These are phyloP conservation scores for Karstenula rhodostoma DNA, from an alignment of 2,329 filamentous ascomycete genomes.

Conservation along the genomic window DNA sequence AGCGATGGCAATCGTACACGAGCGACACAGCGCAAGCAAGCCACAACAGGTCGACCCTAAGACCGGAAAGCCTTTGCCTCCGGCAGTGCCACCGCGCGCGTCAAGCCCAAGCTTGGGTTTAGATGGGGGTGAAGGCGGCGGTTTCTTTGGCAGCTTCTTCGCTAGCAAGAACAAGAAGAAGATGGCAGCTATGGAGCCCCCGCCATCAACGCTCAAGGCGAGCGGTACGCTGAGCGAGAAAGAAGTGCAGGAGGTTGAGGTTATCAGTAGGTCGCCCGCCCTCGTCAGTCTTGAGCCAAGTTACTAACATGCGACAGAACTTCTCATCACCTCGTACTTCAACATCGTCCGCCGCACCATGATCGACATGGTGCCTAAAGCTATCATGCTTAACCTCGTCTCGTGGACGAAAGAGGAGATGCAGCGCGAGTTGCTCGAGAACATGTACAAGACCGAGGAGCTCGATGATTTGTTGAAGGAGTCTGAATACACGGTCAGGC, in stretches of 20 bases:
- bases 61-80: constrained; percentile 90
- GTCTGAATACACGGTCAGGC: constrained; percentile 92
- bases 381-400: constrained; percentile 96
- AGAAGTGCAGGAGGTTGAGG: constrained; percentile 94
- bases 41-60: constrained; percentile 97
- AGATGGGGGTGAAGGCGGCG: constrained; percentile 60
- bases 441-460: constrained; percentile 93
- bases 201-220: constrained; percentile 90
- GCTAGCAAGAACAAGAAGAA: constrained; percentile 99
- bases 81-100: constrained; percentile 72
- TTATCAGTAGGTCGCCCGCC: constrained; percentile 78
- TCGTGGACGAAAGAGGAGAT: constrained; percentile 98
- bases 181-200: constrained; percentile 98
- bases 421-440: constrained; percentile 94
- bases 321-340: constrained; percentile 95
- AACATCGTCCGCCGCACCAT: constrained; percentile 98
- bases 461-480: constrained; percentile 96
- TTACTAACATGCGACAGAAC: constrained; percentile 64
- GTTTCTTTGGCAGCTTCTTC: constrained; percentile 99
- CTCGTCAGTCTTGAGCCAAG: neutral
- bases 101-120: constrained; percentile 75
- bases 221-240: constrained; percentile 93
- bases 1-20: constrained; percentile 98
- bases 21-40: constrained; percentile 81
- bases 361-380: constrained; percentile 99